These are phyloP conservation scores for Phytophthora foliorum DNA, from an alignment of 352 stramenopile genomes.

Conservation along the genomic window DNA sequence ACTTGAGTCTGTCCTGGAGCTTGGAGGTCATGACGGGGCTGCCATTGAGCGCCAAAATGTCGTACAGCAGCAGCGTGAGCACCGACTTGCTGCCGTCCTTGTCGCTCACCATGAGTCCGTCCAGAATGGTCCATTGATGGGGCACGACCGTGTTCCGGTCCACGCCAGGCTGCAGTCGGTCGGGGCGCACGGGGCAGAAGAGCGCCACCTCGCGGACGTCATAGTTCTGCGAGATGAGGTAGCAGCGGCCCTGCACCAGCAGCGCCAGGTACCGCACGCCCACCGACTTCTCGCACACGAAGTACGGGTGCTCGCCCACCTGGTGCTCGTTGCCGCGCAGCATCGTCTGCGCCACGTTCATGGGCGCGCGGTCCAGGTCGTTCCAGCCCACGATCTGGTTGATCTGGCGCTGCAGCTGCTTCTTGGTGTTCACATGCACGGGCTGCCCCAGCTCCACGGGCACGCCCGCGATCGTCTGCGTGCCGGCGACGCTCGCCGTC, in stretches of 20 bases:
- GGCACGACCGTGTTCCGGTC: conserved; percentile 79
- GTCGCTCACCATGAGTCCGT: conserved; percentile 85
- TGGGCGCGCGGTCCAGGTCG: conserved; percentile 76
- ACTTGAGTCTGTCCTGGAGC: conserved; percentile 86
- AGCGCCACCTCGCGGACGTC: conserved; percentile 83
- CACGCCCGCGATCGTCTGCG: conserved; percentile 55
- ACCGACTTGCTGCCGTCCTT: conserved; percentile 78
- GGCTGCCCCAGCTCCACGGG: conserved; percentile 73
- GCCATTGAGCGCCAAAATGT: conserved; percentile 89
- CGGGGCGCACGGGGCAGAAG: conserved; percentile 82
- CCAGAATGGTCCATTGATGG: conserved; percentile 91
- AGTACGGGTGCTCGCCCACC: conserved; percentile 85
- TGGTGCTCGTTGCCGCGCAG: conserved; percentile 79
- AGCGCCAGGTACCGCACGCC: conserved; percentile 83
- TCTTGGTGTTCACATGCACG: conserved; percentile 78
- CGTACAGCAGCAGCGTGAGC: conserved; percentile 85
- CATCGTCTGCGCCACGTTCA: conserved; percentile 79
- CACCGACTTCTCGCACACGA: conserved; percentile 86
- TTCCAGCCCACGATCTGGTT: conserved; percentile 87
- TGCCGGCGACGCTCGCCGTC: conserved; percentile 18
- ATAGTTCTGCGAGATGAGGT: conserved; percentile 87
- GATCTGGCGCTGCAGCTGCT: conserved; percentile 85
- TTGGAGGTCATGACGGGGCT: conserved; percentile 87
- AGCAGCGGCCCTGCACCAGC: conserved; percentile 83
- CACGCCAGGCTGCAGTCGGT: conserved; percentile 76